Conservation (phyloP, 495 filamentous ascomycete genomes). For the Penicillium paradoxum region DNA sequence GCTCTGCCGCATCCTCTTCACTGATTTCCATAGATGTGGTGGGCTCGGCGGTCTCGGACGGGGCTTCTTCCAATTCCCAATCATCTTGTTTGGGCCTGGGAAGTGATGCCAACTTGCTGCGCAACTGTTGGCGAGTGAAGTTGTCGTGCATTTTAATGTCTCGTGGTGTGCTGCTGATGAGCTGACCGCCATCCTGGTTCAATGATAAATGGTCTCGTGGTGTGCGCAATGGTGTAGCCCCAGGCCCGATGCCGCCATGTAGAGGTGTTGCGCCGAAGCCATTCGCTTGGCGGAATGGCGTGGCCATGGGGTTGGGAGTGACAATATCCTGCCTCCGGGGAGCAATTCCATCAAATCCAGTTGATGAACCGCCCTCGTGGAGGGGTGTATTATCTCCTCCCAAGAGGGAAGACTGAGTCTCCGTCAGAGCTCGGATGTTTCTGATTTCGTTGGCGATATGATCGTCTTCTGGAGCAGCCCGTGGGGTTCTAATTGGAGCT, state of each 20-base stretch:
- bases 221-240: constrained; percentile 85
- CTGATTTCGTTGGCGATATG: constrained; percentile 93
- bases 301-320: constrained; percentile 94
- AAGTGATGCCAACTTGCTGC: constrained; percentile 66
- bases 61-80: constrained; percentile 81
- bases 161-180: constrained; percentile 70
- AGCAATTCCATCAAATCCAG: constrained; percentile 81
- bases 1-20: constrained; percentile 81
- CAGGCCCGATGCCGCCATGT: constrained; percentile 50
- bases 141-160: constrained; percentile 74
- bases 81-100: constrained; percentile 89
- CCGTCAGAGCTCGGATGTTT: constrained; percentile 87
- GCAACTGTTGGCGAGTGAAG: constrained; percentile 62
- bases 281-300: constrained; percentile 69
- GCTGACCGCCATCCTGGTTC: constrained; percentile 61
- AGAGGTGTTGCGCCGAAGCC: constrained; percentile 71
- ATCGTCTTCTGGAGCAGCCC: constrained; percentile 87
- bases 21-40: constrained; percentile 45
- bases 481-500: constrained; percentile 87
- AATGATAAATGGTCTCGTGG: constrained; percentile 86
- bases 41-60: constrained; percentile 72
- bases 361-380: constrained; percentile 73
- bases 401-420: constrained; percentile 91
- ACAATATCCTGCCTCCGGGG: constrained; percentile 75
- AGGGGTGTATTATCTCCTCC: constrained; percentile 92